These are phyloP conservation scores for Candida albicans DNA, from an alignment of 1,139 yeast genomes.

Conservation along the genomic window DNA sequence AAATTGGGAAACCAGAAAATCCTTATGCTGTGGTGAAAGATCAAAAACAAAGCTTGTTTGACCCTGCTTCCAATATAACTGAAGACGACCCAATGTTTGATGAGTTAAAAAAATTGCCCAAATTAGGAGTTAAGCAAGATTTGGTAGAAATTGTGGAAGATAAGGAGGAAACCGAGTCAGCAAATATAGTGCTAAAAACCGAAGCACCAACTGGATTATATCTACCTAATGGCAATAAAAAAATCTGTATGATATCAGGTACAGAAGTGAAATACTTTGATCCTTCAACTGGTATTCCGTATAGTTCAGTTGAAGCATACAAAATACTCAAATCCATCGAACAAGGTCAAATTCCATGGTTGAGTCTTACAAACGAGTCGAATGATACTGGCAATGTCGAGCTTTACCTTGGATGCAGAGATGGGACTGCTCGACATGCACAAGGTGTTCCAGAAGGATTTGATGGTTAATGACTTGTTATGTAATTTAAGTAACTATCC, in stretches of 20 bases:
- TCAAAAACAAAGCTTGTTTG: slow-evolving; percentile 37
- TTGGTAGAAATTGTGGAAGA: slow-evolving; percentile 44
- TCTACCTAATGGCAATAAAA: slow-evolving; percentile 68
- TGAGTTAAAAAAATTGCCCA: slow-evolving; percentile 57
- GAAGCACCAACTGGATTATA: slow-evolving; percentile 76
- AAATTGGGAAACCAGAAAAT: slow-evolving; percentile 46
- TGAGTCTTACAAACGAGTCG: slow-evolving; percentile 37
- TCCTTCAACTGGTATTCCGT: slow-evolving; percentile 84
- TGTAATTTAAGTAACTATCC: too few species aligned
- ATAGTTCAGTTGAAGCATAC: slow-evolving; percentile 78
- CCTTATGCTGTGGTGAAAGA: slow-evolving; percentile 37
- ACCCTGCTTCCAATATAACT: slow-evolving; percentile 32
- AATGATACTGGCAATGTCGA: slow-evolving; percentile 64
- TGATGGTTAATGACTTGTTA: slow-evolving; percentile 20
- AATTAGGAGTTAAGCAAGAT: slow-evolving; percentile 61
- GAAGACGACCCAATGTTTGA: slow-evolving; percentile 48
- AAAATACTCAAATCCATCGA: slow-evolving; percentile 67
- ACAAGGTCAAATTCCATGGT: slow-evolving; percentile 71
- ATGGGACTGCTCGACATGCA: slow-evolving; percentile 59
- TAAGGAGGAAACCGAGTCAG: slow-evolving; percentile 39
- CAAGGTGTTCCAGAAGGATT: slow-evolving; percentile 90
- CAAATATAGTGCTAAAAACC: slow-evolving; percentile 53
- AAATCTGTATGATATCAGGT: slow-evolving; percentile 76
- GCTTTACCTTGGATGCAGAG: slow-evolving; percentile 56
- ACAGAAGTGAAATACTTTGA: slow-evolving; percentile 81